Evolutionary conservation across 176 grass and related monocot genomes (phyloP).

Genomic region (Bromus sterilis): DNA sequence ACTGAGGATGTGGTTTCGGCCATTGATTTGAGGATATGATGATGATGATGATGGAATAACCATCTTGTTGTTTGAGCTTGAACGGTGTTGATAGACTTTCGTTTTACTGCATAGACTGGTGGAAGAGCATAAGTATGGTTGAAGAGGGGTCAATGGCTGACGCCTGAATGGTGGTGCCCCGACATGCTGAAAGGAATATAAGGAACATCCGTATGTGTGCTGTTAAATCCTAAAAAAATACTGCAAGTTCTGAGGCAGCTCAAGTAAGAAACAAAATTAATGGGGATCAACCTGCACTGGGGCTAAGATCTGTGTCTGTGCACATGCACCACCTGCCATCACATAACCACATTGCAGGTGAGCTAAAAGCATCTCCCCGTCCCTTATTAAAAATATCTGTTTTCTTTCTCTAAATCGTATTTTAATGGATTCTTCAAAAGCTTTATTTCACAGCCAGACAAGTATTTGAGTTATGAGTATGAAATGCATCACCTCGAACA

Average conservation of each 20-base stretch:
- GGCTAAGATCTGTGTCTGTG: constrained; percentile 9
- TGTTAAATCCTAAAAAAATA: background rate
- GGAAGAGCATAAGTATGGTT: background rate
- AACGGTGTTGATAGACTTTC: too few relatives aligned
- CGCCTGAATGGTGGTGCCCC: background rate
- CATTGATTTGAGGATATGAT: background rate
- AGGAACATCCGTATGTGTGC: background rate
- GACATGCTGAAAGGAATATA: background rate
- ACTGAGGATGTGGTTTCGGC: background rate
- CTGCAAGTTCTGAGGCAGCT: background rate
- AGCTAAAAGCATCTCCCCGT: too few relatives aligned
- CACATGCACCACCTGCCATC: constrained; percentile 15
- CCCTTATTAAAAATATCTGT: too few relatives aligned
- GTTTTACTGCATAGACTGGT: background rate
- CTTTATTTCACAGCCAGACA: too few relatives aligned
- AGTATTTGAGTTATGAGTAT: too few relatives aligned
- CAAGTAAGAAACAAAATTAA: background rate
- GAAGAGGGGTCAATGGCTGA: background rate
- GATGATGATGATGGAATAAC: background rate
- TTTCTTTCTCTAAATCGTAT: too few relatives aligned
- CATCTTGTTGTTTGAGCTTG: background rate
- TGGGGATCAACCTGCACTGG: background rate
- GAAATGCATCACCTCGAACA: too few relatives aligned
- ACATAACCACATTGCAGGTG: constrained; percentile 17
- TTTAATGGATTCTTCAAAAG: too few relatives aligned